These are phyloP conservation scores for Collybiopsis luxurians DNA, from an alignment of 768 basidiomycete genomes.

Conservation along the genomic window DNA sequence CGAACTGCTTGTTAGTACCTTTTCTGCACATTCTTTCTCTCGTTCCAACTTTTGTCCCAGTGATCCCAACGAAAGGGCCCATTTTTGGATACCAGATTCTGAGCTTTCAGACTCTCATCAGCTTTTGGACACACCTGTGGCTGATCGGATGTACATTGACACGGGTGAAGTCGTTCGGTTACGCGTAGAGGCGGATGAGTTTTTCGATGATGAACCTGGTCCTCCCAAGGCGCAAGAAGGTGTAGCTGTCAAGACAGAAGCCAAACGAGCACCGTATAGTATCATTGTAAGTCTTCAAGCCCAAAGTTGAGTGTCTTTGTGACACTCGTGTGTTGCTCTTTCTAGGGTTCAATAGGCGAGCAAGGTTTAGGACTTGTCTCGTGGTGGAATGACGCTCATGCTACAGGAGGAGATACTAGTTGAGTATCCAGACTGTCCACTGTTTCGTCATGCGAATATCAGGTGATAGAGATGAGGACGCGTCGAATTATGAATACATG, in stretches of 20 bases:
- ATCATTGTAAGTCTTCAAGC: constrained; percentile 51
- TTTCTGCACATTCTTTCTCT: not conserved
- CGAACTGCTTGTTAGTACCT: constrained; percentile 67
- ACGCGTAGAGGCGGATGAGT: constrained; percentile 79
- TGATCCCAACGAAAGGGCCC: constrained; percentile 78
- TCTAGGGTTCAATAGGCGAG: constrained; percentile 77
- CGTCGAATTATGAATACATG: too few relatives aligned
- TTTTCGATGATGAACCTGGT: constrained; percentile 84
- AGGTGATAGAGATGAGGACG: too few relatives aligned
- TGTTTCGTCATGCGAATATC: too few relatives aligned
- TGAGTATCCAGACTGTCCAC: constrained; percentile 34
- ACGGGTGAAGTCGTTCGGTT: constrained; percentile 72
- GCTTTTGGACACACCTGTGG: constrained; percentile 64
- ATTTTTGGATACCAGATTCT: constrained; percentile 78
- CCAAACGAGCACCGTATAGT: constrained; percentile 59
- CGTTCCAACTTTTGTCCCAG: constrained; percentile 30
- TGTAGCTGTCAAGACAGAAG: constrained; percentile 51
- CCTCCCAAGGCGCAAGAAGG: constrained; percentile 76
- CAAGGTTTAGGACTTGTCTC: constrained; percentile 74
- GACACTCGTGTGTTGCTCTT: not conserved
- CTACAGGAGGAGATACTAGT: constrained; percentile 39
- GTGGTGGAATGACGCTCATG: constrained; percentile 66
- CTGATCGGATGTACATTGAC: constrained; percentile 80
- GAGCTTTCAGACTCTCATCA: constrained; percentile 52
- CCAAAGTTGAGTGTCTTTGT: not conserved